Conservation (phyloP, 2,329 filamentous ascomycete species). For the Ophiocordyceps camponoti-floridani region DNA sequence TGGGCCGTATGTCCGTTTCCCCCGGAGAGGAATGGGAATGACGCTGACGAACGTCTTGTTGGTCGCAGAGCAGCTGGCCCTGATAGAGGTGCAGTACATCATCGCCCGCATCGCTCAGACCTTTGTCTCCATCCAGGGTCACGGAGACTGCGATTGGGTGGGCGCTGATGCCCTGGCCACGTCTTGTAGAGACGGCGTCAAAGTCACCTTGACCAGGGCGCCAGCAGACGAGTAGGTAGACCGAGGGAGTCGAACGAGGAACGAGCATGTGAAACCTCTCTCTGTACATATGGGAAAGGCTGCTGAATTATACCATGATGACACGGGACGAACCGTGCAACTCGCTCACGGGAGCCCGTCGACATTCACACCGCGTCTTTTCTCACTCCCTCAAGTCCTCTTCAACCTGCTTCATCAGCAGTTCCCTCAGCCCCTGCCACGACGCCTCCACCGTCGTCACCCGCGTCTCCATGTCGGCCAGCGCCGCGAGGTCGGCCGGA, state of each 20-base stretch:
- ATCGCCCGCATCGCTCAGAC: constrained; percentile 16
- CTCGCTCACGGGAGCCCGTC: too few species aligned
- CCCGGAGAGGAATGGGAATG: too few species aligned
- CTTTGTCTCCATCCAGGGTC: constrained; percentile 10
- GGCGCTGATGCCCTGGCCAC: constrained; percentile 16
- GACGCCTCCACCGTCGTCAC: constrained; percentile 52
- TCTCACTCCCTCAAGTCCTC: background rate
- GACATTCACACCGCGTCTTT: too few species aligned
- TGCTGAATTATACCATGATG: too few species aligned
- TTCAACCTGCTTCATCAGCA: constrained; percentile 34
- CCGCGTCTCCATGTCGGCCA: constrained; percentile 40
- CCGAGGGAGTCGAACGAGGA: too few species aligned
- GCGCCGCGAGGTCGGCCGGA: background rate
- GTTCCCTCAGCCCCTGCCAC: constrained; percentile 57
- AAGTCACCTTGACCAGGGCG: constrained; percentile 7
- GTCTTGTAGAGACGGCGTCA: constrained; percentile 15
- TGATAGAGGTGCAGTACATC: constrained; percentile 15
- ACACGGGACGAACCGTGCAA: too few species aligned
- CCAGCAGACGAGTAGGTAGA: constrained; percentile 12
- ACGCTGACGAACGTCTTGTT: too few species aligned
- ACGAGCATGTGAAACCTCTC: too few species aligned
- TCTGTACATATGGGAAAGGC: too few species aligned
- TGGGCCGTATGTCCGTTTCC: constrained; percentile 17
- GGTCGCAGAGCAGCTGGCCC: constrained; percentile 16
- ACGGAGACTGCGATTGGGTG: constrained; percentile 12